Evolutionary conservation across 345 rosid genomes (phyloP), one percentile per base, ranked within the genome.

Genomic region (Populus pruinosa): DNA sequence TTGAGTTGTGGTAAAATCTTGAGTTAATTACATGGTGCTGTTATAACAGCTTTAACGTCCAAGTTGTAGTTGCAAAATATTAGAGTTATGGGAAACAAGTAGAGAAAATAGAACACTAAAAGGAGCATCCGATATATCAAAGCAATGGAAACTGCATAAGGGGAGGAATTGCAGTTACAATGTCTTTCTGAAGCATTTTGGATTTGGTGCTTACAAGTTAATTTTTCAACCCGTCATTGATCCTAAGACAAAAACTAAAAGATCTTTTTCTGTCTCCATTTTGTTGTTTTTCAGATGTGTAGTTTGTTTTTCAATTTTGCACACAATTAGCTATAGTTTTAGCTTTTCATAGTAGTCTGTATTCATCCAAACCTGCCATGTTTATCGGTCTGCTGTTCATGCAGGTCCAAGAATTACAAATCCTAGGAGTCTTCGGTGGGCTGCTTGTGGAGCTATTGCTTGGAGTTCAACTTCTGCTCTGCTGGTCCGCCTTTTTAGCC

Each of bases 361-460:
- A 29, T 61, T 33, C 44, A 50, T 18, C 23, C 31, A 25, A 69
- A 44, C 31, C 2, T 21, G 3, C 65, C 21, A 36, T 20, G 4
- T 72, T 59, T n/a, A 23, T 31, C 36, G 47, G 53, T 70, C 13
- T 74, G 61, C 17, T 77, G 62, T 39, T 64, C 21, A 23, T 79
- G 77, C 88, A 91, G 94, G 92, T 65, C 88, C 92, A 11, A 86
- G 92, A 70, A 82, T 87, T 38, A 88, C 91, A n/a, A 64, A 82
- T 69, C 94, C 94, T 8, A 88, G 92, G 82, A 87, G 86, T 68
- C 89, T 91, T 35, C 86, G 99, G 39, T 95, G 99, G 99, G 99
- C 98, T 78, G 88, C 86, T 67, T 93, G 94, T 47, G 98, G 99
- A 78, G 97, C 97, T 47, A 70, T 89, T 71, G 84, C 93, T 33